Base-by-base conservation (phyloP, 352 stramenopile species). In the Albugo laibachii region DNA sequence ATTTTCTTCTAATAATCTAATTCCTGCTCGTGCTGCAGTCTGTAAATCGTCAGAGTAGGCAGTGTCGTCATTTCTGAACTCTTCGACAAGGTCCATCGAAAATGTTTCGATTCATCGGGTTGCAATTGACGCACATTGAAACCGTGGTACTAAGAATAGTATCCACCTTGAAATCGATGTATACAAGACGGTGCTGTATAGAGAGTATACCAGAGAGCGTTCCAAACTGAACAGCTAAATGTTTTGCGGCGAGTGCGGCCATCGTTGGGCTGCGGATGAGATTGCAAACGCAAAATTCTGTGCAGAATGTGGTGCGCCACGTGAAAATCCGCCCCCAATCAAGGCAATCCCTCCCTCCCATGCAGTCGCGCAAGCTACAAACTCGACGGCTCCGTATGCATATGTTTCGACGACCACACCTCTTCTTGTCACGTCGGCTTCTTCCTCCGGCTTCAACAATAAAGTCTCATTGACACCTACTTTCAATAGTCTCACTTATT, bases 181-280 rank as follows among this genome's bases (percentile, higher is more conserved):
- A 10, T 31, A 31, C 3, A 31, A 8, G 24, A 31, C 24, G 24
- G 24, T 31, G 24, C 24, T 31, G 3, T 31, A 31, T 10, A 31
- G 24, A 31, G 8, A 31, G 24, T 8, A 3, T 31, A 31, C 24
- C 24, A 31, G 24, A 31, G 24, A 31, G 3, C 8, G 3, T 31
- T 3, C 8, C 3, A 31, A 31, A 31, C 24, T 31, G 24, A 10
- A 31, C 24, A 34, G 13, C 11, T 57, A 37, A 55, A 83, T 88
- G 70, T 88, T 88, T 57, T 88, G 76, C 41, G 75, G 65, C 15
- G 76, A 88, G 60, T 88, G 76, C 50, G 76, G 76, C 45, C 74
- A 83, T 51, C 63, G 69, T 39, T 88, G 74, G 74, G 74, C 72
- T 38, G 66, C 74, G 2, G 74, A 84, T 39, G 76, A 88, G 59